A percentile compares a stretch with the other conserved stretches of the same genome.
Conservation (phyloP, 768 basidiomycete genomes). For the Mycena pura region DNA sequence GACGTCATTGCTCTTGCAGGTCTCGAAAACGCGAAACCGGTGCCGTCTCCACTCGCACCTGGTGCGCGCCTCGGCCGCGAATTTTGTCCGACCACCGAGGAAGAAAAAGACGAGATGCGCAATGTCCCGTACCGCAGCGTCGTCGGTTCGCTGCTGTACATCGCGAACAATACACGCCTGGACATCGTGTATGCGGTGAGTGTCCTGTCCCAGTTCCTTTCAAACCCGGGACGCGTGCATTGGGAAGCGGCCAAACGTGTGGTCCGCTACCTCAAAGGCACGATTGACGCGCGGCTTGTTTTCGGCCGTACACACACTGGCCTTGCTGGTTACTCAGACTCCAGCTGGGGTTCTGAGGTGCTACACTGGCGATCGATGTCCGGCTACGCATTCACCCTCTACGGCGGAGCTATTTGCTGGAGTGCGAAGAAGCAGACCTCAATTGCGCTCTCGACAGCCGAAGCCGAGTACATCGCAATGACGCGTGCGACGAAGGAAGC, state of each 20-base stretch:
- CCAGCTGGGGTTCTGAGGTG: conserved; percentile 15
- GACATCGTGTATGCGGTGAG: conserved; percentile 29
- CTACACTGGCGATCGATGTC: conserved; percentile 26
- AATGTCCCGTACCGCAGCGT: conserved; percentile 35
- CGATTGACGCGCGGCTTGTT: conserved; percentile 14
- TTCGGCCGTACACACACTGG: conserved; percentile 19
- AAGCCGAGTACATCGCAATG: conserved; percentile 43
- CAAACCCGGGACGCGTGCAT: conserved; percentile 36
- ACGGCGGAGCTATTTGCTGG: conserved; percentile 42
- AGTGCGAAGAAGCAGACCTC: conserved; percentile 37
- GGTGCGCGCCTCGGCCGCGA: conserved; percentile 5
- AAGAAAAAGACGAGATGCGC: conserved; percentile 9
- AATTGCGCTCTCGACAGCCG: conserved; percentile 42
- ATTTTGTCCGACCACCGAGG: conserved; percentile 10
- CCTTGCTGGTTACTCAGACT: conserved; percentile 24
- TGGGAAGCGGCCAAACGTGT: conserved; percentile 43
- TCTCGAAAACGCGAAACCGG: conserved; percentile 9
- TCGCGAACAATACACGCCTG: conserved; percentile 33
- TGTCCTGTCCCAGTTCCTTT: conserved; percentile 34
- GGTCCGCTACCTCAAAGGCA: conserved; percentile 41
- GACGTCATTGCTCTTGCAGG: conserved; percentile 5
- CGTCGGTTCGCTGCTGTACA: conserved; percentile 35
- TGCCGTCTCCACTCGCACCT: conserved; percentile 4
- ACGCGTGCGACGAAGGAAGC: conserved; percentile 29
- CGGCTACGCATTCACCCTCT: conserved; percentile 40